Conservation (phyloP, 1,284 basidiomycete species). For the Phellinidium pouzarii region DNA sequence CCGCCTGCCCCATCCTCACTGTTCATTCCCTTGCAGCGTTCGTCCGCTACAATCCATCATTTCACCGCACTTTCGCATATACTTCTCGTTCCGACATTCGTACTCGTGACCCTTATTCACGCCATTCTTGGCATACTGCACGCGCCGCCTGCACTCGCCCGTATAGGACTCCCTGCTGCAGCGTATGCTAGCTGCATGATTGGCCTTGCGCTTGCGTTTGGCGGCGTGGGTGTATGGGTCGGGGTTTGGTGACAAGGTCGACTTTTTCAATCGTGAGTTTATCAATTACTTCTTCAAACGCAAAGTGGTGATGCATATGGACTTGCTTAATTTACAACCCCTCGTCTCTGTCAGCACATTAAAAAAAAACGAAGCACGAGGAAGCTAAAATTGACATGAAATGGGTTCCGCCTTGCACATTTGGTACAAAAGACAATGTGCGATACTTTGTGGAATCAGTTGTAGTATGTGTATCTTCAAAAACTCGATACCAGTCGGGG, state of each 20-base stretch:
- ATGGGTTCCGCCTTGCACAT: no score
- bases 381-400: no score
- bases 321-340: no score
- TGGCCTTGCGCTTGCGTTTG: constrained; percentile 58
- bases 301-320: no score
- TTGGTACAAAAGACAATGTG: no score
- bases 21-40: constrained; percentile 21
- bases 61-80: constrained; percentile 30
- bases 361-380: no score
- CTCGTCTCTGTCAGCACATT: no score
- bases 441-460: no score
- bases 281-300: not conserved
- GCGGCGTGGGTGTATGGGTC: constrained; percentile 61
- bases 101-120: constrained; percentile 43
- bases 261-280: not conserved
- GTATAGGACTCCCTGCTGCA: constrained; percentile 61
- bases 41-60: no score
- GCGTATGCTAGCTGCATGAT: constrained; percentile 60
- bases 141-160: constrained; percentile 53
- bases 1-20: constrained; percentile 19
- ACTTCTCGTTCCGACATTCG: constrained; percentile 40
- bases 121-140: constrained; percentile 49
- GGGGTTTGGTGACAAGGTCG: constrained; percentile 25
- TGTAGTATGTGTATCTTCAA: no score
- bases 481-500: no score